A percentile compares a stretch with the other conserved stretches of the same genome.
Conservation (phyloP, 2,329 filamentous ascomycete genomes). For the Leptographium lundbergii region DNA sequence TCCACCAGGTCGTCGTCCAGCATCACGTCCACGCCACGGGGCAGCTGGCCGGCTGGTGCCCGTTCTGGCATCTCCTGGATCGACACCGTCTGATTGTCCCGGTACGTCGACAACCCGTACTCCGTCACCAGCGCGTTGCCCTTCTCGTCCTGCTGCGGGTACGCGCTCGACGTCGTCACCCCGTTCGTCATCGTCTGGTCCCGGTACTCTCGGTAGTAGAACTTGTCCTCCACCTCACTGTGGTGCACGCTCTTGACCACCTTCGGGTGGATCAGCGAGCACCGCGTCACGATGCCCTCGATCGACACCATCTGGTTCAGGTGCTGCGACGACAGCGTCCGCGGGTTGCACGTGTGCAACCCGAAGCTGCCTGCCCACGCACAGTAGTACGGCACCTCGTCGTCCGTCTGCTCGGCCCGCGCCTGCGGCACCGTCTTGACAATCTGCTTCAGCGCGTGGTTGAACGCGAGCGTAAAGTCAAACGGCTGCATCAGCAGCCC, state of each 20-base stretch:
- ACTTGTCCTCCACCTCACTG: constrained; percentile 75
- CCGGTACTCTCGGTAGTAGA: constrained; percentile 79
- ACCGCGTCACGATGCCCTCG: constrained; percentile 94
- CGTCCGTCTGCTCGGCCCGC: constrained; percentile 60
- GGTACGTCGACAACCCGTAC: constrained; percentile 89
- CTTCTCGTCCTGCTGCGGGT: constrained; percentile 85
- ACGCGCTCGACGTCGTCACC: constrained; percentile 79
- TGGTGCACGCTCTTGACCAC: constrained; percentile 98
- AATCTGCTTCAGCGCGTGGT: constrained; percentile 79
- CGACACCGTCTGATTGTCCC: constrained; percentile 93
- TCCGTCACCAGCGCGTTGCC: constrained; percentile 89
- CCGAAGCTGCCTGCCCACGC: constrained; percentile 96
- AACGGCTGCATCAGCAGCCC: constrained; percentile 76
- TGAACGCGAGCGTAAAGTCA: constrained; percentile 78
- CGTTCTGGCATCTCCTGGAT: constrained; percentile 99
- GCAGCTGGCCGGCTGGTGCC: constrained; percentile 87
- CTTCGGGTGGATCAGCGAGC: constrained; percentile 89
- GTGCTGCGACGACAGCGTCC: constrained; percentile 77
- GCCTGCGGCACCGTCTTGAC: constrained; percentile 68
- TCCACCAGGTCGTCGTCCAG: constrained; percentile 95
- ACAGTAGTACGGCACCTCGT: constrained; percentile 85
- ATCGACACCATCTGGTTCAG: constrained; percentile 96
- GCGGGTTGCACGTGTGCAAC: constrained; percentile 85
- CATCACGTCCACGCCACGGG: constrained; percentile 90
- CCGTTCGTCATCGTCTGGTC: constrained; percentile 97